Percentiles rank a stretch among this genome's conserved stretches.
Evolutionary conservation across 2,329 filamentous ascomycete species (phyloP).

Genomic region (Penicillium frequentans): DNA sequence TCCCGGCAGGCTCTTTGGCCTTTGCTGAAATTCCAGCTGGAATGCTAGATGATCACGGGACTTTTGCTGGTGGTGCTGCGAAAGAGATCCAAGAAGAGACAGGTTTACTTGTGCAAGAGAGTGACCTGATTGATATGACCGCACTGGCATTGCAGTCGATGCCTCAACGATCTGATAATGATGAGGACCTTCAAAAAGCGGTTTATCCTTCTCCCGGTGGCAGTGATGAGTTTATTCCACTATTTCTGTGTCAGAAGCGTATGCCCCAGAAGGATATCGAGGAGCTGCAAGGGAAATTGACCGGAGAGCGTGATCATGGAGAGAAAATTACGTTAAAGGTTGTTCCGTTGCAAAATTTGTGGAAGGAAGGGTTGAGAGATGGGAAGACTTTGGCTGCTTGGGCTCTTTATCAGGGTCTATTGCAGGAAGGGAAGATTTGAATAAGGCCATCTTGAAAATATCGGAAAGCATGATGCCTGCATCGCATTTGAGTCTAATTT

Average conservation of each 20-base stretch:
- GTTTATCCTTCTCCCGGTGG: constrained; percentile 58
- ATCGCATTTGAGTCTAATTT: too few relatives aligned
- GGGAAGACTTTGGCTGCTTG: constrained; percentile 57
- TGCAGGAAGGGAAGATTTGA: constrained; percentile 45
- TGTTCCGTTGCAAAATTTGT: constrained; percentile 51
- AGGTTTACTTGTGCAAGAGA: constrained; percentile 50
- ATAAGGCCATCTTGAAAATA: too few relatives aligned
- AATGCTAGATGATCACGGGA: constrained; percentile 58
- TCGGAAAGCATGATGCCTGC: too few relatives aligned
- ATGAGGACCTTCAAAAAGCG: constrained; percentile 45
- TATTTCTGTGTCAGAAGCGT: constrained; percentile 57
- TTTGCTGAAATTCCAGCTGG: constrained; percentile 61
- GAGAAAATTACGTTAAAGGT: constrained; percentile 62
- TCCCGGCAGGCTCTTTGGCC: constrained; percentile 55
- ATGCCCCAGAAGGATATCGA: constrained; percentile 51
- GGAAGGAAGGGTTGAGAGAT: constrained; percentile 57
- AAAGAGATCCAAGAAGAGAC: constrained; percentile 61
- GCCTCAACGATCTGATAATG: constrained; percentile 20
- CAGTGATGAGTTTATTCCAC: constrained; percentile 59
- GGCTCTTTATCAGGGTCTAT: constrained; percentile 56
- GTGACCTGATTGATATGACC: constrained; percentile 57
- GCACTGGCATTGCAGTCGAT: constrained; percentile 44
- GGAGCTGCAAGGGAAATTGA: constrained; percentile 53
- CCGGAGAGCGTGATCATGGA: constrained; percentile 54
- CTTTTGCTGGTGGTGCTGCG: constrained; percentile 56